Evolutionary conservation across 2,329 filamentous ascomycete species (phyloP), one percentile per base, ranked within the genome.

Genomic region (Phialophora verrucosa): DNA sequence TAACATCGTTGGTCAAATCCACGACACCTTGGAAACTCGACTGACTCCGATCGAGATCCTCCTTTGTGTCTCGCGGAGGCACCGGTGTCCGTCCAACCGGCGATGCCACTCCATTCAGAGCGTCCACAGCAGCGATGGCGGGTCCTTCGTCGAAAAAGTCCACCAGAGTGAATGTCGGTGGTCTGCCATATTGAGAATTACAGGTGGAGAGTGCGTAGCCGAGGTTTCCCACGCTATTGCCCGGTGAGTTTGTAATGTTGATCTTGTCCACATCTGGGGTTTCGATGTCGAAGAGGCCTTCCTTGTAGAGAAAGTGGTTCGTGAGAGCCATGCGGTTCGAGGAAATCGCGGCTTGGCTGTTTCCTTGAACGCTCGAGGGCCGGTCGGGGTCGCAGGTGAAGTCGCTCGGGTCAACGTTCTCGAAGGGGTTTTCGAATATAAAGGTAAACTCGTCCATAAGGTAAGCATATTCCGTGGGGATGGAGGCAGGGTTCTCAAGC

Each of bases 121-220:
- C 77, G 77, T 95, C 91, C 1, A 90, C 88, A 0, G 88, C 88
- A 6, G 83, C 81, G 62, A 95, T 86, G 35, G 90, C 86, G 0
- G 89, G 87, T 0, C 89, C 91, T 66, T 88, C 83, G 75, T 91
- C 89, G 77, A 89, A 93, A 77, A 92, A 94, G 77, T 96, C 91
- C 1, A 94, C 90, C 10, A 95, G 83, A 23, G 92, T 83, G 72
- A 92, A 93, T 2, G 83, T 88, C n/a, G 91, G 90, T 58, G 83
- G 81, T 31, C 80, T 77, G 25, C 68, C 68, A 81, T 89, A 94
- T 67, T 86, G 78, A 2, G 72, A 74, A 60, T 80, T 78, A 76
- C 87, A 93, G 64, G 76, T 76, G 51, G 79, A 75, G 38, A 86
- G 85, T 29, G 80, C 71, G 10, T 74, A 73, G 6, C 83, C 83